Percentiles rank a stretch among this genome's conserved stretches.
These are phyloP conservation scores for Saccharomycopsis phalli DNA, from an alignment of 1,139 yeast genomes.

Conservation along the genomic window DNA sequence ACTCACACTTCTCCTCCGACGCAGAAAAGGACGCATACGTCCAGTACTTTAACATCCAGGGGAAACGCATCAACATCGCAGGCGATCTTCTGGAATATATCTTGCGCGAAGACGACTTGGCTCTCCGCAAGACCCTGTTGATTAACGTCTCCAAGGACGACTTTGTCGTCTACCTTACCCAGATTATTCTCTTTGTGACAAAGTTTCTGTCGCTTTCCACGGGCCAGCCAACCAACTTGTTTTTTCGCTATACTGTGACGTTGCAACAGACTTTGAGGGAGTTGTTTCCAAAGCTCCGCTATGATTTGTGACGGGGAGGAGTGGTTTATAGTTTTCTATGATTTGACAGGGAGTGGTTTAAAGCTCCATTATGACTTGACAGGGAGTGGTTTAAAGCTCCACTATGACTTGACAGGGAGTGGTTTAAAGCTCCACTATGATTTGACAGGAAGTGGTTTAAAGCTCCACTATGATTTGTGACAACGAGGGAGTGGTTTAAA, in stretches of 20 bases:
- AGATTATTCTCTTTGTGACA: conserved; percentile 9
- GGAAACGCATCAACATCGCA: conserved; percentile 1
- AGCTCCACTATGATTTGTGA: too few relatives aligned
- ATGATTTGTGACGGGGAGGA: too few relatives aligned
- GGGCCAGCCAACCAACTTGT: conserved; percentile 8
- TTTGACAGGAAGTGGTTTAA: too few relatives aligned
- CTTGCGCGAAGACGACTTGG: conserved; percentile 1
- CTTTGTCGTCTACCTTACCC: conserved; percentile 11
- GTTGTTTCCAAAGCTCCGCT: conserved; percentile 11
- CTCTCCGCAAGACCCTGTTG: background rate
- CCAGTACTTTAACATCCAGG: conserved; percentile 8
- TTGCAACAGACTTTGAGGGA: conserved; percentile 4
- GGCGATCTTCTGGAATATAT: conserved; percentile 6
- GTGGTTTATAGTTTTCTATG: too few relatives aligned
- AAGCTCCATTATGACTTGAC: too few relatives aligned
- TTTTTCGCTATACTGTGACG: conserved; percentile 14
- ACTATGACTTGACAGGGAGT: too few relatives aligned
- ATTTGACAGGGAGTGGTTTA: too few relatives aligned
- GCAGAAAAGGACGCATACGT: conserved; percentile 5
- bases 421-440: too few relatives aligned
- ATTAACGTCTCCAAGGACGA: conserved; percentile 2
- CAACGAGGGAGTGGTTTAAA: too few relatives aligned
- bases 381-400: too few relatives aligned
- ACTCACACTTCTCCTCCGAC: background rate
- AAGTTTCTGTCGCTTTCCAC: conserved; percentile 9